These are phyloP conservation scores for Petunia axillaris DNA, from an alignment of 257 asterid genomes.

Conservation along the genomic window DNA sequence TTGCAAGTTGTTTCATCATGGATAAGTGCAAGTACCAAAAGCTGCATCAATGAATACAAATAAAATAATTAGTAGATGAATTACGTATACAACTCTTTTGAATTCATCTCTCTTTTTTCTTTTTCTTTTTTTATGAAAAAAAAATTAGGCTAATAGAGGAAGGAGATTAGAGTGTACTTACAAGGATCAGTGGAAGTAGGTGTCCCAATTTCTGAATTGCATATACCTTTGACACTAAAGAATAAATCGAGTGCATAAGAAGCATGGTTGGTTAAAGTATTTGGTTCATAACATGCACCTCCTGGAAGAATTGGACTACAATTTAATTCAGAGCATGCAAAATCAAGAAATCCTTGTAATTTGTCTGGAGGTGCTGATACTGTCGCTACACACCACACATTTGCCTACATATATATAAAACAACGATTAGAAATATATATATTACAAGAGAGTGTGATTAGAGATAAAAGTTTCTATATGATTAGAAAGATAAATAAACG, in stretches of 20 bases:
- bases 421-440: no score
- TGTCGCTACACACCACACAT: constrained; percentile 15
- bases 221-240: not conserved
- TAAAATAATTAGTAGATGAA: no score
- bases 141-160: not conserved
- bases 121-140: no score
- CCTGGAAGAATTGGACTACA: constrained; percentile 23
- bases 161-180: not conserved
- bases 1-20: not conserved
- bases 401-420: not conserved
- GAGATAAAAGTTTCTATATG: accelerated
- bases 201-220: constrained; percentile 10
- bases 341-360: constrained; percentile 24
- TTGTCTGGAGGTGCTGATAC: not conserved
- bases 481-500: no score
- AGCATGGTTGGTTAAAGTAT: constrained; percentile 20
- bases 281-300: constrained; percentile 24
- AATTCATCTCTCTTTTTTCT: no score
- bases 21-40: constrained; percentile 20
- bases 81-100: not conserved
- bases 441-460: no score
- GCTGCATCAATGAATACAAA: constrained; percentile 10
- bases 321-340: constrained; percentile 15
- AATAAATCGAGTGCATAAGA: constrained; percentile 30
- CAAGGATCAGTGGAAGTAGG: constrained; percentile 22